Conservation (phyloP, 495 filamentous ascomycete species). For the Immersiella caudata region DNA sequence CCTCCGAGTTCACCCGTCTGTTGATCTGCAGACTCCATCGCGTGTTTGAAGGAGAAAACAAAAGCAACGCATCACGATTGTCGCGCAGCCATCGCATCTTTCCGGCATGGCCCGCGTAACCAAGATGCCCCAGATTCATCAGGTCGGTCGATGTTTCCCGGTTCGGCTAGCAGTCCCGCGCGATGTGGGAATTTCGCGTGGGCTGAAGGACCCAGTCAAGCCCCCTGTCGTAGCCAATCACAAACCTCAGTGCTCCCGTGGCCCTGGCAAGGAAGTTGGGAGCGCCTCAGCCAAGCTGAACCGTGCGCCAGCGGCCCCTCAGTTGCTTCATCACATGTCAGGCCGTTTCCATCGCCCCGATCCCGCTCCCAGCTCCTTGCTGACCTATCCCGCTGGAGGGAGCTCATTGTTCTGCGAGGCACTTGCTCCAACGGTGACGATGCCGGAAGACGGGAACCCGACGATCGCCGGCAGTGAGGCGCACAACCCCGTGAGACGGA, state of each 20-base stretch:
- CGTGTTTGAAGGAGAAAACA: background rate
- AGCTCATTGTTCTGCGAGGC: background rate
- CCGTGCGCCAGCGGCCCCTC: background rate
- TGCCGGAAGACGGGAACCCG: background rate
- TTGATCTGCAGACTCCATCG: background rate
- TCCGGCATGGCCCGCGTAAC: background rate
- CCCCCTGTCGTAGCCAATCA: background rate
- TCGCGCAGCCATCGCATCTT: background rate
- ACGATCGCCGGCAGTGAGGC: background rate
- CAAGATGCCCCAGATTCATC: slow-evolving; percentile 29
- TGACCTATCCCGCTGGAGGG: background rate
- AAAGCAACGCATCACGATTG: slow-evolving; percentile 2
- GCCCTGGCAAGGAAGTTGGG: background rate
- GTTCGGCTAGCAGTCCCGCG: slow-evolving; percentile 18
- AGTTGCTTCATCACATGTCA: background rate
- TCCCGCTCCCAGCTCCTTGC: background rate
- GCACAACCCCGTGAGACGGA: background rate
- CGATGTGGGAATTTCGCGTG: background rate
- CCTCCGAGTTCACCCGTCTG: background rate
- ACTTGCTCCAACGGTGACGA: background rate
- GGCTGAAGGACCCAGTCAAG: background rate
- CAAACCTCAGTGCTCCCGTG: background rate
- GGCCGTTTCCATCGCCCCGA: background rate
- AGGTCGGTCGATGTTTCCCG: slow-evolving; percentile 21
- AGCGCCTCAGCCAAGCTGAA: background rate